phyloP scores from a whole-genome alignment of 192 early-diverging fungal species.

The Diversispora eburnea region DNA sequence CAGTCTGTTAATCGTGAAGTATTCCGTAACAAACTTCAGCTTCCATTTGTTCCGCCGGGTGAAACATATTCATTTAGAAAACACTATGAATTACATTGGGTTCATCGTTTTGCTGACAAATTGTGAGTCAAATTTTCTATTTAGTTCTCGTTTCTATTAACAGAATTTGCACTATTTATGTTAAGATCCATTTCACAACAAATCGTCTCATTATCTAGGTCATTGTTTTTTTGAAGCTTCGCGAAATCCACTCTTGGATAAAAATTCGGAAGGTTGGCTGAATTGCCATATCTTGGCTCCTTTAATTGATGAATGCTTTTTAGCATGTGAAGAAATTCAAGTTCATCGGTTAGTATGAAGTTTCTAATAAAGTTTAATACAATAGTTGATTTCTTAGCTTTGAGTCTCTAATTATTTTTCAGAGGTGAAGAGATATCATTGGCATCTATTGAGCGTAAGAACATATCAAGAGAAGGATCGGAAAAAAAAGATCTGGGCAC shows the following conservation, averaged over 20 bases:
- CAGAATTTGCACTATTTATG: slow-evolving; percentile 4
- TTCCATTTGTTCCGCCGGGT: not conserved
- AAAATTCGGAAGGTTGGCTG: slow-evolving; percentile 7
- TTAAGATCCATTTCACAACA: too few relatives aligned
- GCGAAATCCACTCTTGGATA: not conserved
- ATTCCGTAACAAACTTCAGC: not conserved
- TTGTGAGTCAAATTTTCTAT: slow-evolving; percentile 3
- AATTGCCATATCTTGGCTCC: slow-evolving; percentile 11
- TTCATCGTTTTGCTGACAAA: slow-evolving; percentile 17
- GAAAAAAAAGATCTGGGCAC: slow-evolving; percentile 21
- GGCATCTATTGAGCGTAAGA: slow-evolving; percentile 12
- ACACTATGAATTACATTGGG: slow-evolving; percentile 17
- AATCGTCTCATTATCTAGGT: too few relatives aligned
- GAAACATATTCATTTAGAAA: slow-evolving; percentile 9
- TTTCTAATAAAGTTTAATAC: not conserved
- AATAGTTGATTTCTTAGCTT: not conserved
- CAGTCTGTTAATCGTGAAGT: not conserved
- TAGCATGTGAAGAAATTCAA: slow-evolving; percentile 22
- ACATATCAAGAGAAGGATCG: slow-evolving; percentile 18
- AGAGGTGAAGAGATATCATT: slow-evolving; percentile 19
- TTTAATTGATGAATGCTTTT: slow-evolving; percentile 21
- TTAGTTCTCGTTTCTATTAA: too few relatives aligned
- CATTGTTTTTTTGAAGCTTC: too few relatives aligned
- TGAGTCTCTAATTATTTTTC: too few relatives aligned
- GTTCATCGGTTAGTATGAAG: not conserved